Percentiles rank a stretch among this genome's conserved stretches.
Evolutionary conservation across 2,329 filamentous ascomycete species (phyloP).

Genomic region (Grosmannia clavigera): DNA sequence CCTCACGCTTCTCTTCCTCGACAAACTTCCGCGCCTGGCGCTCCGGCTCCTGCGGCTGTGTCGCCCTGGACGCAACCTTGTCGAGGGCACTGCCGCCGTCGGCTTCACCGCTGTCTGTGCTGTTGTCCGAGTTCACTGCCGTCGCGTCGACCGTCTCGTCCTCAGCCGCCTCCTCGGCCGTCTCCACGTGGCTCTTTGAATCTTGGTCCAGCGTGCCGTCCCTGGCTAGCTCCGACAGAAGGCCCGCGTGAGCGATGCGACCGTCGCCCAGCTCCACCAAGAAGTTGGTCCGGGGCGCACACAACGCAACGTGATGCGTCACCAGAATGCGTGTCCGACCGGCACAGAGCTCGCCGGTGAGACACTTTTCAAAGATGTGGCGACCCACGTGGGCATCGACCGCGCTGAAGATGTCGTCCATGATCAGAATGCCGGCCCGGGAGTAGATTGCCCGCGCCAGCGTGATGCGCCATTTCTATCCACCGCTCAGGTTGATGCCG

Average conservation of each 20-base stretch:
- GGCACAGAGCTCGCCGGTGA: slow-evolving; percentile 56
- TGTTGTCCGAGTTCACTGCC: slow-evolving; percentile 14
- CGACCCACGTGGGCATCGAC: slow-evolving; percentile 72
- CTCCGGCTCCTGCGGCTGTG: background rate
- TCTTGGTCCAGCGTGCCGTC: slow-evolving; percentile 42
- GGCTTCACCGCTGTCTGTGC: slow-evolving; percentile 8
- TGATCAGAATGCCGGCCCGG: slow-evolving; percentile 58
- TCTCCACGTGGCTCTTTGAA: slow-evolving; percentile 44
- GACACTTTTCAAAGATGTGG: slow-evolving; percentile 64
- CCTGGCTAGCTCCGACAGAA: slow-evolving; percentile 50
- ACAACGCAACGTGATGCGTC: slow-evolving; percentile 66
- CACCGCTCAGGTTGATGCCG: slow-evolving; percentile 73
- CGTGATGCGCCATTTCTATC: slow-evolving; percentile 72
- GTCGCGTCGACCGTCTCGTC: slow-evolving; percentile 25
- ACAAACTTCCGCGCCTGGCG: slow-evolving; percentile 55
- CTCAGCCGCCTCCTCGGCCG: slow-evolving; percentile 28
- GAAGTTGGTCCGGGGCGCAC: slow-evolving; percentile 59
- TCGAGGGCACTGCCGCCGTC: slow-evolving; percentile 21
- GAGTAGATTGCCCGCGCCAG: slow-evolving; percentile 73
- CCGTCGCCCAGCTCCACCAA: slow-evolving; percentile 63
- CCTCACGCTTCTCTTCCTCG: slow-evolving; percentile 61
- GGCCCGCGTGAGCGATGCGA: slow-evolving; percentile 48
- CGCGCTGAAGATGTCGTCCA: slow-evolving; percentile 77
- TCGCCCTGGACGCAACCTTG: slow-evolving; percentile 8
- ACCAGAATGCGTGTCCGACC: slow-evolving; percentile 66